Conservation (phyloP, 2,329 filamentous ascomycete genomes). For the Cyphellophora europaea region DNA sequence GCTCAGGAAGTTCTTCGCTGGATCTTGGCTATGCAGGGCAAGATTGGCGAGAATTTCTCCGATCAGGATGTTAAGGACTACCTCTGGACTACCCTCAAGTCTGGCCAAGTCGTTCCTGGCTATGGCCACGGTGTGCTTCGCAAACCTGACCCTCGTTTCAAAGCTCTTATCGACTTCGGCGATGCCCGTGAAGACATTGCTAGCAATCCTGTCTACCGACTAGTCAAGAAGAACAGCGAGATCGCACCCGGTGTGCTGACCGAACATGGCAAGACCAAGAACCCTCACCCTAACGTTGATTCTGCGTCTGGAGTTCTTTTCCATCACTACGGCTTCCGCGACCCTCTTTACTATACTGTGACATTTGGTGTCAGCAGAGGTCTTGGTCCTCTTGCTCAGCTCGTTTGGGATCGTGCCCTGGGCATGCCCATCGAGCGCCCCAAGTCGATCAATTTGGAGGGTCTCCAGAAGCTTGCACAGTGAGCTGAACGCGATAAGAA, state of each 20-base stretch:
- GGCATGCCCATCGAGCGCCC: conserved; percentile 94
- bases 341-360: conserved; percentile 86
- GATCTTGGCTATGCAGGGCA: conserved; percentile 91
- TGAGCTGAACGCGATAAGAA: conserved; percentile 6
- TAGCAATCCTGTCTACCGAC: conserved; percentile 79
- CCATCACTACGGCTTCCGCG: conserved; percentile 95
- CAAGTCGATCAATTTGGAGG: conserved; percentile 92
- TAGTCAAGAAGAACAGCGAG: conserved; percentile 87
- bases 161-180: conserved; percentile 94
- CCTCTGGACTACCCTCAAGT: conserved; percentile 87
- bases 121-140: conserved; percentile 94
- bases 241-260: conserved; percentile 84
- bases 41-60: conserved; percentile 67
- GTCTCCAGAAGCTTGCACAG: conserved; percentile 59
- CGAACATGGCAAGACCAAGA: conserved; percentile 97
- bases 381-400: conserved; percentile 81
- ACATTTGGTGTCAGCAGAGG: conserved; percentile 59
- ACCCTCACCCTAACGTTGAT: conserved; percentile 96
- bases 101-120: conserved; percentile 85
- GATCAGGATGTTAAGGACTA: conserved; percentile 79
- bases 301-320: conserved; percentile 88
- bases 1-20: conserved; percentile 96
- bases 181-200: conserved; percentile 75
- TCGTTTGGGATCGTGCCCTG: conserved; percentile 91
- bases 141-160: conserved; percentile 93